phyloP scores from a whole-genome alignment of 179 eudicot species.

The Corrigiola litoralis region DNA sequence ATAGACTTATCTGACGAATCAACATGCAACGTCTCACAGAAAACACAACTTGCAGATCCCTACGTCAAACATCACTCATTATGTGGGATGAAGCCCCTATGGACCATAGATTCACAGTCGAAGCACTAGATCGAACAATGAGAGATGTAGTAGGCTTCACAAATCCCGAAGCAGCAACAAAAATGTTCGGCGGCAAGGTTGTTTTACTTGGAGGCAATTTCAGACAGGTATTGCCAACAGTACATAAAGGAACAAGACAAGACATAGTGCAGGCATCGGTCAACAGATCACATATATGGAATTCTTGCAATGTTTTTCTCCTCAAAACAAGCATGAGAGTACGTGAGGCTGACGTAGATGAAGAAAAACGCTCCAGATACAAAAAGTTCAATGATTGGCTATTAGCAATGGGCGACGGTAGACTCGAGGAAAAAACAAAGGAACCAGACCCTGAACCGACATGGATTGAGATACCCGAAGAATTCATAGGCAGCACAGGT shows the following conservation, averaged over 20 bases:
- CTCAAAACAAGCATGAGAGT: neutral
- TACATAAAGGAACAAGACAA: neutral
- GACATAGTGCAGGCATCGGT: slow-evolving; percentile 7
- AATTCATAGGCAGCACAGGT: neutral
- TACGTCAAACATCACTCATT: neutral
- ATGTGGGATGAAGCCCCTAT: slow-evolving; percentile 22
- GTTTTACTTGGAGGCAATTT: neutral
- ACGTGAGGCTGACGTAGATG: neutral
- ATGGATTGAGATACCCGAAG: neutral
- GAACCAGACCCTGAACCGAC: neutral
- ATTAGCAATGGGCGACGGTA: neutral
- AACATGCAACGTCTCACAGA: neutral
- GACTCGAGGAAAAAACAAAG: neutral
- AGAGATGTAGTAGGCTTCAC: neutral
- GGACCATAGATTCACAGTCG: slow-evolving; percentile 8
- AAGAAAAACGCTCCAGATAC: neutral
- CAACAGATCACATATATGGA: neutral
- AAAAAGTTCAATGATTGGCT: neutral
- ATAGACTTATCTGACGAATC: neutral
- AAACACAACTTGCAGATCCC: neutral
- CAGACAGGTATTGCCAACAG: neutral
- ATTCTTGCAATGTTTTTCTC: neutral
- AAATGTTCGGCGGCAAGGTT: neutral
- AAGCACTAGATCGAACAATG: slow-evolving; percentile 4
- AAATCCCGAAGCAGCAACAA: neutral